Base-by-base conservation (phyloP, 192 early-diverging fungal genomes). In the Dissophora globulifera region DNA sequence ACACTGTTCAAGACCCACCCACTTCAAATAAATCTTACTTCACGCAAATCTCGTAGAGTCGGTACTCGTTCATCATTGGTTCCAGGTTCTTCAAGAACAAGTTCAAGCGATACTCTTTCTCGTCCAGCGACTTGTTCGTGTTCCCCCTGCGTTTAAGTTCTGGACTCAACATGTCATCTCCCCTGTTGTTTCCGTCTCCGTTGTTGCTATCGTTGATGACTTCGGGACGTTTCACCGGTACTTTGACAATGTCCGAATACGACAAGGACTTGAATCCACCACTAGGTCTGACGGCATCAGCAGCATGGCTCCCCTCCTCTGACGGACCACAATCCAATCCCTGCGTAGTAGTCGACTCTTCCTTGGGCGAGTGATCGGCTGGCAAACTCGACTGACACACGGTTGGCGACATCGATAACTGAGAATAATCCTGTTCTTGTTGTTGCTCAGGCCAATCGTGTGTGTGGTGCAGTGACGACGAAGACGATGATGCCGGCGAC, bases 131-230 rank as follows among this genome's bases (percentile, higher is more conserved):
- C 40, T 50, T 67, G 46, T 61, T 76, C 9, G 72, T 76, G 56
- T 76, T 76, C 10, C 72, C 72, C 32, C 72, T 43, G 40, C 64
- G 56, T 40, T 50, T 76, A 43, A 76, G 16, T 22, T 76, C 72
- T 32, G 48, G 58, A 25, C 50, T 63, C 17, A 50, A 40, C 22
- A 51, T 58, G 2, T 22, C 42, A 16, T 54, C 52, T 9, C 42
- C 30, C 20, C 46, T 53, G 29, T 17, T 51, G n/a, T n/a, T n/a
- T n/a, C n/a, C n/a, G n/a, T n/a, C n/a, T n/a, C n/a, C n/a, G n/a
- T n/a, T n/a, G n/a, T n/a, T n/a, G n/a, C 12, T 9, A 3, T 33
- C 22, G 11, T 22, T 26, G 10, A 27, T 55, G 40, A 15, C 19
- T 23, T 55, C 62, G 11, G 30, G 45, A 17, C 30, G 45, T 26